phyloP scores from a whole-genome alignment of 805 yeast species.

The Huiozyma sinensis region DNA sequence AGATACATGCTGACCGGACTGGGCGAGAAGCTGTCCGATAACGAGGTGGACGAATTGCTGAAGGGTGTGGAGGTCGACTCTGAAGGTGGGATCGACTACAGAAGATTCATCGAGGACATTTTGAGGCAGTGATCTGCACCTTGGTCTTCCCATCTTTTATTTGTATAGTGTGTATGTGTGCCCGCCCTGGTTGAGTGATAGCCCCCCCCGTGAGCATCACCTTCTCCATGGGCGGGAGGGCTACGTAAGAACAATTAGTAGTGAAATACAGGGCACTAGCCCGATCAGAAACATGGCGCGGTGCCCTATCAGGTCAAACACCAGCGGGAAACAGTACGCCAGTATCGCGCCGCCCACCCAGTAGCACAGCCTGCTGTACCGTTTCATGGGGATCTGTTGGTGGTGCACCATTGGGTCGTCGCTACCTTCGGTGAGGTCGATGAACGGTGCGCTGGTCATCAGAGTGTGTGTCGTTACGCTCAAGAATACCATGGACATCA shows the following conservation, averaged over 20 bases:
- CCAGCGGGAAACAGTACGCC: conserved; percentile 2
- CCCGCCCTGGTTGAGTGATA: too few relatives aligned
- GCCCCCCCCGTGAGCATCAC: too few relatives aligned
- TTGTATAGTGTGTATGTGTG: too few relatives aligned
- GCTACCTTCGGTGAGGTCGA: neutral
- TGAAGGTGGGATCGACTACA: conserved; percentile 92
- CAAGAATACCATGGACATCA: neutral
- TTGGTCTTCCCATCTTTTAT: too few relatives aligned
- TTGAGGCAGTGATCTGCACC: conserved; percentile 55
- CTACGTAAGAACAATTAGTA: neutral
- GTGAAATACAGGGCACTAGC: neutral
- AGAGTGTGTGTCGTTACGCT: neutral
- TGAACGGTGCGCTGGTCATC: neutral
- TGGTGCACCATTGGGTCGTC: neutral
- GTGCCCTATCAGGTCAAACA: conserved; percentile 2
- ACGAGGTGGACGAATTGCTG: conserved; percentile 90
- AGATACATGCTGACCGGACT: conserved; percentile 89
- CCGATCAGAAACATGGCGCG: neutral
- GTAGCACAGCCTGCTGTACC: neutral
- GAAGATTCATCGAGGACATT: conserved; percentile 86
- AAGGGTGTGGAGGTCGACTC: conserved; percentile 91
- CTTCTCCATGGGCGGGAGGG: neutral
- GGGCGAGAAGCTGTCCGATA: conserved; percentile 85
- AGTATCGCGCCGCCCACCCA: neutral
- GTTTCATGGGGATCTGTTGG: neutral